Evolutionary conservation across 1,139 yeast species (phyloP).

Genomic region (Sugiyamaella japonica): DNA sequence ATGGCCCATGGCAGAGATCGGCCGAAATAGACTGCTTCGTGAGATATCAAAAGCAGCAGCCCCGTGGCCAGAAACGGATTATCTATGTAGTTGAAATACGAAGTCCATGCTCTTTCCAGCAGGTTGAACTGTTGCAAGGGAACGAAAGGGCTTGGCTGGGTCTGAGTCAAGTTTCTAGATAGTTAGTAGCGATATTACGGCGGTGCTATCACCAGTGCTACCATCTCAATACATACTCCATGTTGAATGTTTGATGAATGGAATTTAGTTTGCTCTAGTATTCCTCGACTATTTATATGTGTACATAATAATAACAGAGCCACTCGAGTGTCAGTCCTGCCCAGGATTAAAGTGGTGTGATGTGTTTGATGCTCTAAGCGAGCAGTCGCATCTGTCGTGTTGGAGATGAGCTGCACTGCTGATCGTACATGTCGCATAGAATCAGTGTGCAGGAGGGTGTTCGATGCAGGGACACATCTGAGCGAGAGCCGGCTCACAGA

Average conservation of each 20-base stretch:
- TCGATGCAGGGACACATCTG: not conserved
- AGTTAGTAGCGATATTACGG: not conserved
- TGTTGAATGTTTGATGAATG: not conserved
- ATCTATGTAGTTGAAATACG: constrained; percentile 70
- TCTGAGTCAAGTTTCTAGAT: not conserved
- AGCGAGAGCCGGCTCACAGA: too few species aligned
- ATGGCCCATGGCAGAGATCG: constrained; percentile 84
- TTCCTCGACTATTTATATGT: constrained; percentile 3
- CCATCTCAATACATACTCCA: constrained; percentile 12
- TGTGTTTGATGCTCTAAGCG: constrained; percentile 2
- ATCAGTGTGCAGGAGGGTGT: not conserved
- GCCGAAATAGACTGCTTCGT: constrained; percentile 80
- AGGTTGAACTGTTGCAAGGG: not conserved
- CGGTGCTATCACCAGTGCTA: too few species aligned
- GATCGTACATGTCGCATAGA: not conserved
- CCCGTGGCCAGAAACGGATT: constrained; percentile 87
- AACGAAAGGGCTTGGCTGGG: not conserved
- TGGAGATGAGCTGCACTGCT: constrained; percentile 3
- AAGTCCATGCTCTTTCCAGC: constrained; percentile 71
- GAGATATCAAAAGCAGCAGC: constrained; percentile 65
- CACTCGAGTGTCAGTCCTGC: too few species aligned
- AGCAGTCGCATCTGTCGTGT: constrained; percentile 13
- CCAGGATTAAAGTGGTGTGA: constrained; percentile 7
- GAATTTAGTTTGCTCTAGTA: not conserved
- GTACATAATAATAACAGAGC: too few species aligned